Base-by-base conservation (phyloP, 2,329 filamentous ascomycete genomes). In the Fusarium secorum region DNA sequence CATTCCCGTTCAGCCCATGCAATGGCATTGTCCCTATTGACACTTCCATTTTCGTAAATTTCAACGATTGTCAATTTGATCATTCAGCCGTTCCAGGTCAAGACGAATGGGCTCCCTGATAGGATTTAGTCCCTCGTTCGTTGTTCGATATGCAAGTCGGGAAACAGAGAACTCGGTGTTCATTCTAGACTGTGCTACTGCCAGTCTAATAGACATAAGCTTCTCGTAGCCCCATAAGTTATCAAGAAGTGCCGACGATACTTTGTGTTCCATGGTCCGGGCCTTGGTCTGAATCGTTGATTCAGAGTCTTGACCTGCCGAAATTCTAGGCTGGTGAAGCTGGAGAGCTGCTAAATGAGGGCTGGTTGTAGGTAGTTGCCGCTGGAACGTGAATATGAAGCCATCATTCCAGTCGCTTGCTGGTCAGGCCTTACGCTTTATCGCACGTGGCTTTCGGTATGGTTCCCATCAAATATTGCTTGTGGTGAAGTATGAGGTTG, bases 321-420 rank as follows among this genome's bases (percentile, higher is more conserved):
- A 11, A 41, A 18, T 39, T 22, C 18, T 26, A n/a, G 22, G 13
- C 33, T 52, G 32, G 18, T n/a, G 30, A 30, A 48, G 46, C n/a
- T 51, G 17, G 9, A 24, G 11, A 22, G 14, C n/a, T 36, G 36
- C 57, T 62, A 56, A 39, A 52, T 24, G 32, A 35, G 18, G 30
- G 39, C 35, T 28, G n/a, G n/a, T 15, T 20, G 45, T 55, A 26
- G 35, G 35, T 35, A 38, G 22, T 39, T 48, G 7, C 35, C 39
- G 26, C 11, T 15, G 39, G 18, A 52, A 60, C 38, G 30, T 26
- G 18, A n/a, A 38, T 20, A 32, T 60, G 42, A 33, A 33, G 48
- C 39, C 65, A 42, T 26, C 65, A 64, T 69, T 53, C 60, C 66
- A 68, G 39, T 26, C 38, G 20, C 13, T 26, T 24, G 20, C 22